Conservation (phyloP, 495 filamentous ascomycete genomes). For the Penicillium riverlandense region DNA sequence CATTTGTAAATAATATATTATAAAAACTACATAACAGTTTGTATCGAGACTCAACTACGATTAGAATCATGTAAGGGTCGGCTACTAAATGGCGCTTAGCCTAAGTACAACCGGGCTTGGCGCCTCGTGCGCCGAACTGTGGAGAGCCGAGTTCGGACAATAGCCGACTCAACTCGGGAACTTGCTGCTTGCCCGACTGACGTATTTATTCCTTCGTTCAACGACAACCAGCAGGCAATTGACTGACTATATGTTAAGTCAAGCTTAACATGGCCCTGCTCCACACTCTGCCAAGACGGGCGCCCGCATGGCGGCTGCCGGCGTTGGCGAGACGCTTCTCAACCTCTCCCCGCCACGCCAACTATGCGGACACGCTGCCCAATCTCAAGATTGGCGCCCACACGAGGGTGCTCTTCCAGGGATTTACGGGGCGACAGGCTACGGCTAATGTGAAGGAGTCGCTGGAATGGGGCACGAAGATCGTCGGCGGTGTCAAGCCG, state of each 20-base stretch:
- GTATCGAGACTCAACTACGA: too few relatives aligned
- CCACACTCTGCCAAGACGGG: conserved; percentile 11
- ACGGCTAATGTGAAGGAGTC: conserved; percentile 80
- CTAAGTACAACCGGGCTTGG: too few relatives aligned
- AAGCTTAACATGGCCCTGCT: conserved; percentile 7
- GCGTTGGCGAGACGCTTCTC: conserved; percentile 24
- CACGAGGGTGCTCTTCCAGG: conserved; percentile 81
- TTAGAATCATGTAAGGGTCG: too few relatives aligned
- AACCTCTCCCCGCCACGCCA: conserved; percentile 20
- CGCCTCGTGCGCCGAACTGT: too few relatives aligned
- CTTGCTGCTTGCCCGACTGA: too few relatives aligned
- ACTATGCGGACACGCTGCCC: conserved; percentile 58
- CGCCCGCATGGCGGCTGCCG: neutral
- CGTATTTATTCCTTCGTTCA: too few relatives aligned
- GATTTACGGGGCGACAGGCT: conserved; percentile 67
- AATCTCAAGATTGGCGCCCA: conserved; percentile 73
- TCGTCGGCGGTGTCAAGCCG: conserved; percentile 81
- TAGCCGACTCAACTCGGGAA: too few relatives aligned
- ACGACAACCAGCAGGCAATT: too few relatives aligned
- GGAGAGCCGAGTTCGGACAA: too few relatives aligned
- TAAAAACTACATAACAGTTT: too few relatives aligned
- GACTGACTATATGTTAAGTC: neutral
- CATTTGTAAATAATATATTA: too few relatives aligned
- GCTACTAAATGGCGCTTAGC: too few relatives aligned
- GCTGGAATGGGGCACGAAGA: conserved; percentile 77